These are phyloP conservation scores for Rhizophora mangle DNA, from an alignment of 345 rosid genomes.

Conservation along the genomic window DNA sequence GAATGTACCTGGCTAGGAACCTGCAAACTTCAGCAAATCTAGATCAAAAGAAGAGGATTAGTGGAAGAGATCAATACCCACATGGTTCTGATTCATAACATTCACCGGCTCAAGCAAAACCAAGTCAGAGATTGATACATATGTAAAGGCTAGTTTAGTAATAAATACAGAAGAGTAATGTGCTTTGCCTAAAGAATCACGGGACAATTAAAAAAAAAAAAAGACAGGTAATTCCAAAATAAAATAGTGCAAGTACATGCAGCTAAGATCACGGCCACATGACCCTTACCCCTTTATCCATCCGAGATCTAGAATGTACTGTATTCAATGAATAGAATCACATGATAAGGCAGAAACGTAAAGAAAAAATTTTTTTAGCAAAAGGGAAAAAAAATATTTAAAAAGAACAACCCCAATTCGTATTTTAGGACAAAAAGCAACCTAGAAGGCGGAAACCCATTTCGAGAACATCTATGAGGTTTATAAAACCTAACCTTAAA, in stretches of 20 bases:
- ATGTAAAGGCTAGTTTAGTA: neutral
- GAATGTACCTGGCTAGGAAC: conserved; percentile 1
- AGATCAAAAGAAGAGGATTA: conserved; percentile 1
- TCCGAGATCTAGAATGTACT: conserved; percentile 16
- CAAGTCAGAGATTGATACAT: conserved; percentile 15
- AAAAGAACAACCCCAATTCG: too few relatives aligned
- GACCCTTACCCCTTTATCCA: conserved; percentile 9
- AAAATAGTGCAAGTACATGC: neutral
- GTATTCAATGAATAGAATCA: too few relatives aligned
- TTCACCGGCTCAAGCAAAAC: conserved; percentile 5
- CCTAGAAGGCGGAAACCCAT: too few relatives aligned
- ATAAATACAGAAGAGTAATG: conserved; percentile 2
- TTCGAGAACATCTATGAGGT: too few relatives aligned
- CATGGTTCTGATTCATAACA: conserved; percentile 8
- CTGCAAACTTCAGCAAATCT: conserved; percentile 5
- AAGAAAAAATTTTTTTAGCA: too few relatives aligned
- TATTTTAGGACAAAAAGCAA: too few relatives aligned
- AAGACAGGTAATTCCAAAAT: conserved; percentile 1
- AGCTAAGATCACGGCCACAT: conserved; percentile 7
- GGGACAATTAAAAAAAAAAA: neutral
- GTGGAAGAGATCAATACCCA: neutral
- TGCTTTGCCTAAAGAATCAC: conserved; percentile 7
- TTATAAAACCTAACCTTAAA: too few relatives aligned
- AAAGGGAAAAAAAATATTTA: too few relatives aligned
- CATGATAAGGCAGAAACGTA: too few relatives aligned